Percentiles rank a stretch among this genome's conserved stretches.
Conservation (phyloP, 768 basidiomycete species). For the Lactifluus hygrophoroides region DNA sequence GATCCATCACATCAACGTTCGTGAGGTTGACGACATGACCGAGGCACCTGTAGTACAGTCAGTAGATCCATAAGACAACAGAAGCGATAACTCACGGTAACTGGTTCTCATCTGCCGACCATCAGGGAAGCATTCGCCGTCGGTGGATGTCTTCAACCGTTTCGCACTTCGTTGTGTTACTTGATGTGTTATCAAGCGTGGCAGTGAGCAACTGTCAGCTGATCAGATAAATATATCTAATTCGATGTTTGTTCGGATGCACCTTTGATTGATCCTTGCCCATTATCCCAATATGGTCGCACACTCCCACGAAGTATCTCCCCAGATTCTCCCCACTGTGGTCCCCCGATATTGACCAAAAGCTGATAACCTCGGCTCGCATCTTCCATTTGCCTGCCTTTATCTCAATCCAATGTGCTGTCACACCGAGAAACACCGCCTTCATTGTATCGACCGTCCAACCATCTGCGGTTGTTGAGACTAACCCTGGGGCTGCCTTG, state of each 20-base stretch:
- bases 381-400: not conserved
- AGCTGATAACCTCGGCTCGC: not conserved
- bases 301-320: too few relatives aligned
- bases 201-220: not conserved
- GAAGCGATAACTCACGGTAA: not conserved
- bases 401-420: not conserved
- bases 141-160: not conserved
- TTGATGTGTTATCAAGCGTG: not conserved
- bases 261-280: not conserved
- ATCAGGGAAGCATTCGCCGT: not conserved
- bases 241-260: not conserved
- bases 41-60: not conserved
- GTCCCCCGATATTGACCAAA: not conserved
- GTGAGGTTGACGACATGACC: too few relatives aligned
- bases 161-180: not conserved
- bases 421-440: not conserved
- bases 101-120: not conserved
- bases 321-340: slow-evolving; percentile 1
- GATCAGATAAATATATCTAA: too few relatives aligned
- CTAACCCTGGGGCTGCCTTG: not conserved
- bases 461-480: not conserved
- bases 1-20: not conserved
- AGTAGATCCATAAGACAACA: not conserved
- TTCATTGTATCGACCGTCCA: not conserved
- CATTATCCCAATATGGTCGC: not conserved